Conservation (phyloP, 2,329 filamentous ascomycete species). For the Trichoderma gracile region DNA sequence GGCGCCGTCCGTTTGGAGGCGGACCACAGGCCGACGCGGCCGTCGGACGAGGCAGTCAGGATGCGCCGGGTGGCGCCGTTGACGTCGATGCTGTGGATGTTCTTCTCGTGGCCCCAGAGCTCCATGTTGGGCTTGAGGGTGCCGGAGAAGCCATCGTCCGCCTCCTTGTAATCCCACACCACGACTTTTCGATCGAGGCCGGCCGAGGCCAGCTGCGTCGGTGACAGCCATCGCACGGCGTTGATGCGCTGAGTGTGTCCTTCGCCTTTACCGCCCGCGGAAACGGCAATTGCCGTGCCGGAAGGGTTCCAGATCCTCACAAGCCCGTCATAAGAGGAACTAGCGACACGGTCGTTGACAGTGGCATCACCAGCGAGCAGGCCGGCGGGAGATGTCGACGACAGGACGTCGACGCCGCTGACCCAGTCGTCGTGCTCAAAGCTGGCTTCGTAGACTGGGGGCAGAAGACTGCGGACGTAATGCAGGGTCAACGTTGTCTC, state of each 20-base stretch:
- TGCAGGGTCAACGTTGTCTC: constrained; percentile 87
- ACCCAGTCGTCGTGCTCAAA: constrained; percentile 99
- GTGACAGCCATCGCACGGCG: constrained; percentile 78
- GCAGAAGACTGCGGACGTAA: constrained; percentile 89
- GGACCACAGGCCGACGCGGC: constrained; percentile 85
- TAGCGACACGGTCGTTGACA: constrained; percentile 66
- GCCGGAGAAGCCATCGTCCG: constrained; percentile 58
- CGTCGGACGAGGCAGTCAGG: constrained; percentile 82
- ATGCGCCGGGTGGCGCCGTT: constrained; percentile 74
- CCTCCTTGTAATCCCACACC: constrained; percentile 84
- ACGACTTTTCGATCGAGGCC: constrained; percentile 83
- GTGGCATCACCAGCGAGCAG: constrained; percentile 42
- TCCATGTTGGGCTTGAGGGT: constrained; percentile 73
- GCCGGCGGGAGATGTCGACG: constrained; percentile 62
- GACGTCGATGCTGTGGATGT: constrained; percentile 73
- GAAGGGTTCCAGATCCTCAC: constrained; percentile 88
- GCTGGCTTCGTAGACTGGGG: constrained; percentile 83
- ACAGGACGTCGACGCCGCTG: constrained; percentile 79
- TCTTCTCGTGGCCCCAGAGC: constrained; percentile 77
- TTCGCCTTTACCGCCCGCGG: constrained; percentile 63
- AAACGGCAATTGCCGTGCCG: constrained; percentile 79
- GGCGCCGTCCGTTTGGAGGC: constrained; percentile 75
- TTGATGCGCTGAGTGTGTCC: constrained; percentile 79
- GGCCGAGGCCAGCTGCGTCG: constrained; percentile 76
- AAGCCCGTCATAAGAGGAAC: constrained; percentile 89